Evolutionary conservation across 2,329 filamentous ascomycete species (phyloP), one percentile per base, ranked within the genome.

Genomic region (Trichoderma lentiforme): DNA sequence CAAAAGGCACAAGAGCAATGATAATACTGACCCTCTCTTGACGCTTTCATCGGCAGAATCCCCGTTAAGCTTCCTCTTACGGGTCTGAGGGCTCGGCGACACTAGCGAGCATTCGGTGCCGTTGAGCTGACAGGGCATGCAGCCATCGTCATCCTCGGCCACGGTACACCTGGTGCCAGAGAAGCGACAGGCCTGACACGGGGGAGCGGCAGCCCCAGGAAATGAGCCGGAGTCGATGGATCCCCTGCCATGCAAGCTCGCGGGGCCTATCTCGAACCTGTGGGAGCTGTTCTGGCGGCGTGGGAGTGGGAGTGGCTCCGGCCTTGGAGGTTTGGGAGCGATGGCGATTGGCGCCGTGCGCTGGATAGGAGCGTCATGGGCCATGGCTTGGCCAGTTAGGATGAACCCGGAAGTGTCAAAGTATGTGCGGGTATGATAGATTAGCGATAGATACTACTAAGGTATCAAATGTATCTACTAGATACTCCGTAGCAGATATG

Each of bases 81-180:
- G 89, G 71, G 92, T 90, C 78, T 91, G 90, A 28, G 93, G 93
- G 80, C 92, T 93, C 21, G 69, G 36, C 75, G 91, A 90, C 65
- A 91, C 86, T 79, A 95, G 90, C 57, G 93, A 95, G 82, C 93
- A 96, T 76, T 93, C 91, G 79, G 93, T 89, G 77, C 91, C 91
- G 81, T 91, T 91, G 80, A 91, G 90, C 79, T 93, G 91, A 82
- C 93, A 97, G 74, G 93, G 86, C 74, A 93, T 87, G 81, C 93
- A 96, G 75, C 87, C 85, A 76, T 92, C 89, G 75, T 91, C 91
- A 80, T 95, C 92, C 79, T 94, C 91, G 75, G 83, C 84, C 79
- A 93, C 88, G 74, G 94, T 90, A 83, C 93, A 96, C 82, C 91
- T 91, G 77, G 89, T 89, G 80, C 93, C 92, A 75, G 92, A 89